A percentile compares a stretch with the other conserved stretches of the same genome.
Evolutionary conservation across 768 basidiomycete species (phyloP).

Genomic region (Dentipellis fragilis): DNA sequence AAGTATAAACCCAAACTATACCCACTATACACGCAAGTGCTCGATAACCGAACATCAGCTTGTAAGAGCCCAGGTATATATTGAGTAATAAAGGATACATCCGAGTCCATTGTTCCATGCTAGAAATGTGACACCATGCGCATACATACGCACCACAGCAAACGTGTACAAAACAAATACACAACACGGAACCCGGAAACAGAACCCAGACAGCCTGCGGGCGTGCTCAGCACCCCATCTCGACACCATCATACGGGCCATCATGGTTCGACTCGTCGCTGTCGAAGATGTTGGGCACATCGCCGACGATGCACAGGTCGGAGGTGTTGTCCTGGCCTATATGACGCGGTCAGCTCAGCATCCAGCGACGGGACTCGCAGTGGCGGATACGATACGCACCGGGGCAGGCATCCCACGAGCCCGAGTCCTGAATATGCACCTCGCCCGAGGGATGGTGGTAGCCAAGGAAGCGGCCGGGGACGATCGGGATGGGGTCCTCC

Average conservation of each 20-base stretch:
- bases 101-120: too few species aligned
- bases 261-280: constrained; percentile 18
- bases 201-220: too few species aligned
- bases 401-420: constrained; percentile 31
- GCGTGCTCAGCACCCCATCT: constrained; percentile 10
- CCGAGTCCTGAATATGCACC: constrained; percentile 35
- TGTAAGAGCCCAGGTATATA: too few species aligned
- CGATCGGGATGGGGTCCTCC: constrained; percentile 38
- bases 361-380: too few species aligned
- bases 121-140: too few species aligned
- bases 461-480: constrained; percentile 41
- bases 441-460: constrained; percentile 45
- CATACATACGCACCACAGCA: too few species aligned
- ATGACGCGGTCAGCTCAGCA: background rate
- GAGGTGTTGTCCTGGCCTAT: constrained; percentile 53
- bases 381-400: constrained; percentile 16
- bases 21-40: too few species aligned
- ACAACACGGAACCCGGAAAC: too few species aligned
- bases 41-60: too few species aligned
- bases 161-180: too few species aligned
- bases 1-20: too few species aligned
- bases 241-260: constrained; percentile 12
- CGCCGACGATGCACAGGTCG: constrained; percentile 39
- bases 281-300: constrained; percentile 39
- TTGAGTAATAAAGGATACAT: too few species aligned